Percentiles rank a stretch among this genome's conserved stretches.
Conservation (phyloP, 768 basidiomycete genomes). For the Trametes villosa region DNA sequence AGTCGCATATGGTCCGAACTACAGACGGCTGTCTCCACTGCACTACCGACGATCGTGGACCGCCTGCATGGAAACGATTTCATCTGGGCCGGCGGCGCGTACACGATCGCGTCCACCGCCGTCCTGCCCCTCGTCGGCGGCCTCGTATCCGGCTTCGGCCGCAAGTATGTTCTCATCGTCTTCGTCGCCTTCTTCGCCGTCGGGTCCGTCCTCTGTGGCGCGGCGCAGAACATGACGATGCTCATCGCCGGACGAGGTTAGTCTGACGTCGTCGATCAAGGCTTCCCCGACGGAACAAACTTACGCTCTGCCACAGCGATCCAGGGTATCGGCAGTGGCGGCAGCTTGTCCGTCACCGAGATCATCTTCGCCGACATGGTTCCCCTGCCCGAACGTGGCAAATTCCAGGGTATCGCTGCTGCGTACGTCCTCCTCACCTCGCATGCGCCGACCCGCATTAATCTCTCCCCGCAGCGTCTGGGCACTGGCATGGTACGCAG, state of each 20-base stretch:
- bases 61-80: conserved; percentile 29
- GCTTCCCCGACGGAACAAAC: background rate
- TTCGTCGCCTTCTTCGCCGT: conserved; percentile 40
- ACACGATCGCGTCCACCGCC: conserved; percentile 41
- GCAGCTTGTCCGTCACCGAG: conserved; percentile 27
- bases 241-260: conserved; percentile 43
- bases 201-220: conserved; percentile 45
- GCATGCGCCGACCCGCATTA: background rate
- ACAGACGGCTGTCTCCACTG: conserved; percentile 28
- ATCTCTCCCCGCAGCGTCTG: conserved; percentile 15
- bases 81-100: conserved; percentile 36
- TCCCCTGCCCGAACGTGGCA: conserved; percentile 40
- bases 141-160: conserved; percentile 23
- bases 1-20: background rate
- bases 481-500: conserved; percentile 21
- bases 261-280: background rate
- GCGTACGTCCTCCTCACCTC: conserved; percentile 2
- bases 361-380: conserved; percentile 33
- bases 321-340: conserved; percentile 32
- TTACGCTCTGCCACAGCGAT: conserved; percentile 18
- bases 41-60: conserved; percentile 22
- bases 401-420: conserved; percentile 19
- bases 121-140: conserved; percentile 40
- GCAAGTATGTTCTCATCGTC: conserved; percentile 31
- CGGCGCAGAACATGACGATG: conserved; percentile 44